phyloP scores from a whole-genome alignment of 441 rosid genomes.

The Flueggea neowawraea region DNA sequence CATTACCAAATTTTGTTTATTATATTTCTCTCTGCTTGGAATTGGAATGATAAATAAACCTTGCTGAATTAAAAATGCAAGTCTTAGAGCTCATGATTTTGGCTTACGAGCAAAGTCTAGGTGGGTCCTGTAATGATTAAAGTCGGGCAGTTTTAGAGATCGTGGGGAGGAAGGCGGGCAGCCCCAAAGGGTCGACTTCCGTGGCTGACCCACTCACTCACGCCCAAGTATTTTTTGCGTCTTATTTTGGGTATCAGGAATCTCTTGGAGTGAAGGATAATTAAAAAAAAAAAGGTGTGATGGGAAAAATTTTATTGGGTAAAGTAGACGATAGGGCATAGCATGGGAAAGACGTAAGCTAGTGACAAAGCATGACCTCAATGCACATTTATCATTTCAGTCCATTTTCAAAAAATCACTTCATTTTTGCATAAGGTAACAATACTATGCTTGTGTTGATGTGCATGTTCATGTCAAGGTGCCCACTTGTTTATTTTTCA shows the following conservation, averaged over 20 bases:
- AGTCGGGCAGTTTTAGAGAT: slow-evolving; percentile 30
- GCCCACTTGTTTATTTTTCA: too few species aligned
- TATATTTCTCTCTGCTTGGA: neutral
- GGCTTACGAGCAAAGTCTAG: slow-evolving; percentile 58
- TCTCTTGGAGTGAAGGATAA: slow-evolving; percentile 12
- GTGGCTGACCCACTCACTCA: slow-evolving; percentile 24
- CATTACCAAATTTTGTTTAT: slow-evolving; percentile 15
- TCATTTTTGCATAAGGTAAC: too few species aligned
- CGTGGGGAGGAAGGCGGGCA: slow-evolving; percentile 41
- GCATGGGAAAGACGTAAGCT: slow-evolving; percentile 24
- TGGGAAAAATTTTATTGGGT: slow-evolving; percentile 21
- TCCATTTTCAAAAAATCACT: too few species aligned
- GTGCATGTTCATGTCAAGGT: too few species aligned
- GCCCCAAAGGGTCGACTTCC: slow-evolving; percentile 14
- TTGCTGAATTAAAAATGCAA: slow-evolving; percentile 4
- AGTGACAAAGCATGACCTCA: slow-evolving; percentile 46
- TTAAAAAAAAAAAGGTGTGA: neutral
- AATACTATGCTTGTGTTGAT: too few species aligned
- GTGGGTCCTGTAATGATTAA: slow-evolving; percentile 54
- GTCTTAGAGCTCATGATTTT: slow-evolving; percentile 53
- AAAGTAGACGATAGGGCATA: slow-evolving; percentile 34
- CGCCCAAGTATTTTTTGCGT: neutral
- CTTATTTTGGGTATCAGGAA: neutral
- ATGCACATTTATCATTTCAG: neutral
- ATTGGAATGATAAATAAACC: neutral